phyloP scores from a whole-genome alignment of 805 yeast genomes.

The Myxozyma nipponensis region DNA sequence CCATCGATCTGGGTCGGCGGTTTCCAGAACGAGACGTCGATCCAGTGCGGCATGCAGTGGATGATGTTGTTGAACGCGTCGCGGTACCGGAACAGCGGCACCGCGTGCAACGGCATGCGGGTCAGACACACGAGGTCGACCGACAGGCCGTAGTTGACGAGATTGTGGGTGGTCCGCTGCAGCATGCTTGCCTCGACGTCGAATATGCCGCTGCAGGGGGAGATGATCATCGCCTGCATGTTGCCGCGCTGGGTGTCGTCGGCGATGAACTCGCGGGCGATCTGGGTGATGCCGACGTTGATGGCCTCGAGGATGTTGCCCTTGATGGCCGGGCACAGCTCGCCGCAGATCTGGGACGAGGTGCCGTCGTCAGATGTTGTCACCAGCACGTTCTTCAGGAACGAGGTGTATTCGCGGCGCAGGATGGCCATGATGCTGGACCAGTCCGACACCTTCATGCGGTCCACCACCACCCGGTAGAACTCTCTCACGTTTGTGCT shows the following conservation, averaged over 20 bases:
- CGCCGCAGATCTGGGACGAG: conserved; percentile 47
- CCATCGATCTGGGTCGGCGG: conserved; percentile 43
- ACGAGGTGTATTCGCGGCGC: conserved; percentile 77
- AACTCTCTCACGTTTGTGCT: conserved; percentile 68
- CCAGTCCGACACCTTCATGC: conserved; percentile 86
- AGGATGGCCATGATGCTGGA: conserved; percentile 84
- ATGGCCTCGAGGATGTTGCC: conserved; percentile 87
- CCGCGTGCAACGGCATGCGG: conserved; percentile 86
- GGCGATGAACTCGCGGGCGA: conserved; percentile 72
- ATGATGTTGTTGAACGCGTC: conserved; percentile 27
- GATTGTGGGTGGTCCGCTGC: conserved; percentile 66
- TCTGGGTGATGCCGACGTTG: conserved; percentile 72
- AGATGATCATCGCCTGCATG: conserved; percentile 80
- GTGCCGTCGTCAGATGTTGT: conserved; percentile 40
- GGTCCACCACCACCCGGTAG: conserved; percentile 92
- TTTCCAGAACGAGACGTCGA: conserved; percentile 88
- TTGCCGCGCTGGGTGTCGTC: conserved; percentile 85
- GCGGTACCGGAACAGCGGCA: conserved; percentile 74
- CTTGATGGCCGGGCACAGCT: conserved; percentile 78
- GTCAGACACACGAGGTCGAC: conserved; percentile 85
- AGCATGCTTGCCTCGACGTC: conserved; percentile 83
- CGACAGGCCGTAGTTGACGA: conserved; percentile 76
- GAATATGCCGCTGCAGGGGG: conserved; percentile 91
- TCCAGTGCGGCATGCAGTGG: conserved; percentile 91
- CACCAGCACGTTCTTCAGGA: conserved; percentile 67